Evolutionary conservation across 768 basidiomycete genomes (phyloP).

Genomic region (Kwoniella mangroviensis): DNA sequence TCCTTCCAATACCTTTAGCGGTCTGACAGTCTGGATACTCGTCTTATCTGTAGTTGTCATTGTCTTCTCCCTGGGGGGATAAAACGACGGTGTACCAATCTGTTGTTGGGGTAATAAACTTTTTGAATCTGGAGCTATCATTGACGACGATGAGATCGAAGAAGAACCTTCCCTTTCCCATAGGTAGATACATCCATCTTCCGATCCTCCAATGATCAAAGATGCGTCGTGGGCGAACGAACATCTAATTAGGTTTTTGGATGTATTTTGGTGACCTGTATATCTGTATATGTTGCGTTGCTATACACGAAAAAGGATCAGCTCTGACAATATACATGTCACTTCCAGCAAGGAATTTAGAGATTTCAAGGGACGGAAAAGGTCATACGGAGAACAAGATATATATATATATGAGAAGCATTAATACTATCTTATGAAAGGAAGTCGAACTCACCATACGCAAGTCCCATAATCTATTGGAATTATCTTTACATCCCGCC

Average conservation of each 20-base stretch:
- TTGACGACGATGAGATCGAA: not conserved
- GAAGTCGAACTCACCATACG: conserved; percentile 47
- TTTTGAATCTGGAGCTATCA: not conserved
- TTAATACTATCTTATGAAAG: not conserved
- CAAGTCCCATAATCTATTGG: conserved; percentile 55
- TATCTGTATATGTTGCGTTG: conserved; percentile 53
- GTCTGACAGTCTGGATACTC: conserved; percentile 28
- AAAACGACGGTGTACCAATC: conserved; percentile 35
- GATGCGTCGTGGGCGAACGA: conserved; percentile 40
- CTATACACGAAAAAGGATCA: conserved; percentile 19
- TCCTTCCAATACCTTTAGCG: conserved; percentile 38
- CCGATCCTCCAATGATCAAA: conserved; percentile 53
- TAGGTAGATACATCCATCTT: conserved; percentile 53
- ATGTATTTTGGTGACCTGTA: conserved; percentile 56
- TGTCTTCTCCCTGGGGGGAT: conserved; percentile 22
- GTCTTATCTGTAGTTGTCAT: conserved; percentile 7
- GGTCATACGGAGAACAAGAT: too few relatives aligned
- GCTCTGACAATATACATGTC: not conserved
- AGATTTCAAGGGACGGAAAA: too few relatives aligned
- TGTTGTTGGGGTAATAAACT: not conserved
- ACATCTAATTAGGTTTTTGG: conserved; percentile 55
- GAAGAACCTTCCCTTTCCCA: conserved; percentile 49
- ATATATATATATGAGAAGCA: too few relatives aligned
- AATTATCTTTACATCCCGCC: conserved; percentile 54
- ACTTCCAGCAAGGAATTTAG: too few relatives aligned